Evolutionary conservation across 768 basidiomycete genomes (phyloP), one percentile per base, ranked within the genome.

Genomic region (Tylopilus rubrobrunneus): DNA sequence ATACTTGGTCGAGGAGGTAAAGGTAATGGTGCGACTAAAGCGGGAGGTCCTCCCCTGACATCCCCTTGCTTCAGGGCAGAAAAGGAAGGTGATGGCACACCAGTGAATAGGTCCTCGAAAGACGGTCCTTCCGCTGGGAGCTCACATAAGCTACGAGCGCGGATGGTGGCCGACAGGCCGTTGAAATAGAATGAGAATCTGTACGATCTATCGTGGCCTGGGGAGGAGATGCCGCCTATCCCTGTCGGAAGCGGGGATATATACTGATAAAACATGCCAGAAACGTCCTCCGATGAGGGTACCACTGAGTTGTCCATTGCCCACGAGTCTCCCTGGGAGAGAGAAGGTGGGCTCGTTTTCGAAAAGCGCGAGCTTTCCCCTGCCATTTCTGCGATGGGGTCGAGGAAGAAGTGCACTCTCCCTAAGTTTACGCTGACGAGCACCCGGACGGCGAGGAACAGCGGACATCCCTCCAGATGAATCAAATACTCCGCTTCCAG

Each of bases 121-220:
- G 84, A 81, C 70, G 98, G 96, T 0, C 90, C 91, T 36, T 96
- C 94, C 0, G 89, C 92, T 0, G 97, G 97, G 15, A 99, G 79
- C 69, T 99, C 97, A 52, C 89, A 85, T 15, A 99, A 73, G 57
- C 88, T 94, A 17, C 94, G 82, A 0, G 97, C 91, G 73, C 98
- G 96, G 45, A 99, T 98, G 1, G 97, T 98, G 0, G 93, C 88
- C 3, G 87, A 84, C 46, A 97, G 75, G 5, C 87, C 80, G 63
- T 97, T 98, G 17, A 92, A 98, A 73, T 98, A 99, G 74, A 98
- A 99, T 0, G 97, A 98, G 74, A 98, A 99, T 43, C 97, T 83
- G 66, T 98, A 98, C 9, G 95, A 96, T 63, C 93, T 78, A 63
- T 94, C 92, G 58, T 93, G 87, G 0, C 80, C 83, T 4, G 77